Evolutionary conservation across 805 yeast species (phyloP).

Genomic region (Saturnispora gosingensis): DNA sequence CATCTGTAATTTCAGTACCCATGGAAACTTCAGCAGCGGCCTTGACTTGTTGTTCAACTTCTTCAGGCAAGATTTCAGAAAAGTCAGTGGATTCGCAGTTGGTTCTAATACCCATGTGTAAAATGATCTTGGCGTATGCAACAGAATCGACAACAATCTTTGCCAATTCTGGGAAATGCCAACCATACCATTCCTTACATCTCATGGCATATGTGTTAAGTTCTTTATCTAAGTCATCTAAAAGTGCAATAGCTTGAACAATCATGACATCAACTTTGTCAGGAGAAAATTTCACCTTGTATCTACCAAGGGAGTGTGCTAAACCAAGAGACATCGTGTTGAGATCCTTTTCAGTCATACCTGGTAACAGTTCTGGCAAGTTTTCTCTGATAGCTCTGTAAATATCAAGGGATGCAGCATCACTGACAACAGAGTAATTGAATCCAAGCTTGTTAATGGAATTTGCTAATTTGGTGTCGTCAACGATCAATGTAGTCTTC

Average conservation of each 20-base stretch:
- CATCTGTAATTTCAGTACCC: conserved; percentile 98
- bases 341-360: conserved; percentile 74
- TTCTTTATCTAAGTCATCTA: conserved; percentile 96
- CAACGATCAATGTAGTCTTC: conserved; percentile 79
- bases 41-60: conserved; percentile 83
- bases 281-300: conserved; percentile 93
- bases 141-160: conserved; percentile 93
- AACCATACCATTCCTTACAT: conserved; percentile 99
- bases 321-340: conserved; percentile 96
- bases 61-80: conserved; percentile 86
- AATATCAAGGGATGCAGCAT: conserved; percentile 89
- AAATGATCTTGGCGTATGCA: conserved; percentile 89
- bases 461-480: conserved; percentile 93
- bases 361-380: conserved; percentile 90
- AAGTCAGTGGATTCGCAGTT: conserved; percentile 86
- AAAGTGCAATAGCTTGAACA: conserved; percentile 94
- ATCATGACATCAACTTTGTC: conserved; percentile 99
- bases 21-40: conserved; percentile 96
- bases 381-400: conserved; percentile 93
- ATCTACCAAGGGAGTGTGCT: conserved; percentile 98
- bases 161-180: conserved; percentile 99
- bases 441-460: conserved; percentile 91
- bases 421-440: conserved; percentile 81
- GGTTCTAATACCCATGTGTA: conserved; percentile 89
- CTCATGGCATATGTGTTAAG: conserved; percentile 98